Base-by-base conservation (phyloP, 2,329 filamentous ascomycete genomes). In the Rhynchosporium secalis region DNA sequence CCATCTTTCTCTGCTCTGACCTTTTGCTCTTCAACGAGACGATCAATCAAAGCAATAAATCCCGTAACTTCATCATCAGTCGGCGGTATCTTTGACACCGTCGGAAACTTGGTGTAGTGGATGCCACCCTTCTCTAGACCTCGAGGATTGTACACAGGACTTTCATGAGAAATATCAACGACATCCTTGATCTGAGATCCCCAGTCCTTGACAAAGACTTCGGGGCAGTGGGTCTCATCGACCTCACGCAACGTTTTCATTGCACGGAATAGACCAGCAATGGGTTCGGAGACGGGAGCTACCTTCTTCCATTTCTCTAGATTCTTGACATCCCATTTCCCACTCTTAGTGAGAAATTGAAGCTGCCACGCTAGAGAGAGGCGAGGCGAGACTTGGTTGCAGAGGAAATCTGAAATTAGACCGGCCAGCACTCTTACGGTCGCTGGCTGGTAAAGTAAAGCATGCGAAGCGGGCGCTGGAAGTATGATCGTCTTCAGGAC, bases 311-410 rank as follows among this genome's bases (percentile, higher is more conserved):
- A 98, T 73, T 98, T 98, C 63, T 84, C 86, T 10, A 97, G 81
- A 72, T 98, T 98, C 78, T 98, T 98, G 68, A 98, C 92, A 72
- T 97, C 94, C 94, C 94, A 98, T 77, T 98, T 98, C 3, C 93
- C 93, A 68, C 92, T 90, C 1, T 89, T 91, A 2, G 90, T 91
- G 29, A 98, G 85, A 71, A 95, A 89, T 70, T 94, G 90, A 15
- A 98, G 80, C 76, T 98, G 94, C 93, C 94, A 98, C 48, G 89
- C 91, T 33, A 94, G 84, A 1, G 87, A 90, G 13, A 97, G 83
- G 8, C 92, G 86, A 9, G 86, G 82, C 9, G 93, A 93, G 59
- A 97, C 81, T 70, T 92, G 83, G 3, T 82, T 80, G 20, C 86
- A 81, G 33, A 97, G 81, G 71, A 98, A 98, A 66, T 90, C 87